Conservation (phyloP, 495 filamentous ascomycete species). For the Podospora pseudopauciseta region DNA sequence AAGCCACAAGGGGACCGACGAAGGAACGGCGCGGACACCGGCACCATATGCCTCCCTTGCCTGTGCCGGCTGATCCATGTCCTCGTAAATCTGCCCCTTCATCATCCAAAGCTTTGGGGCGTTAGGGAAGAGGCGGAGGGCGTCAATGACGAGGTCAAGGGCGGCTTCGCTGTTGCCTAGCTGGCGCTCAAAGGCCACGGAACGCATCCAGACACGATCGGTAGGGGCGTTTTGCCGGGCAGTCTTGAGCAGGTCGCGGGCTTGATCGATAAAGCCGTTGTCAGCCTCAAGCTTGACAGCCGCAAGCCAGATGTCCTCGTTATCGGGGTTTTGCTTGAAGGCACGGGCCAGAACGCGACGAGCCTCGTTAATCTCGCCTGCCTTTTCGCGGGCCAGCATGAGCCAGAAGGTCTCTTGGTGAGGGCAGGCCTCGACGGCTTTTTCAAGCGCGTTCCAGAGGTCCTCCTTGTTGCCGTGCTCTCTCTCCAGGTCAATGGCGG, state of each 20-base stretch:
- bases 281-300: slow-evolving; percentile 95
- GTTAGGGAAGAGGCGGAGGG: slow-evolving; percentile 80
- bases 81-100: slow-evolving; percentile 96
- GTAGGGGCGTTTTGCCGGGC: slow-evolving; percentile 85
- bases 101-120: slow-evolving; percentile 94
- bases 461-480: slow-evolving; percentile 83
- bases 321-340: slow-evolving; percentile 89
- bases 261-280: slow-evolving; percentile 72
- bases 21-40: slow-evolving; percentile 80
- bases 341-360: slow-evolving; percentile 76
- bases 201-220: slow-evolving; percentile 95
- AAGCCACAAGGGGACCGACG: slow-evolving; percentile 83
- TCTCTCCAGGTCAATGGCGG: slow-evolving; percentile 85
- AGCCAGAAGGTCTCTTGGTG: slow-evolving; percentile 91
- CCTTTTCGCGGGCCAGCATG: slow-evolving; percentile 88
- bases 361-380: slow-evolving; percentile 79
- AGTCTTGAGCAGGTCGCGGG: slow-evolving; percentile 71
- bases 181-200: slow-evolving; percentile 84
- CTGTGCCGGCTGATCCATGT: slow-evolving; percentile 68
- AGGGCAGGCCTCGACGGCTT: slow-evolving; percentile 89
- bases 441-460: slow-evolving; percentile 80
- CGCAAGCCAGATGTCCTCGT: slow-evolving; percentile 95
- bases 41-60: slow-evolving; percentile 88
- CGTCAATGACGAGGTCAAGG: slow-evolving; percentile 81
- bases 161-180: slow-evolving; percentile 73